A percentile compares a stretch with the other conserved stretches of the same genome.
These are phyloP conservation scores for Coemansia sp. DNA, from an alignment of 192 early-diverging fungal genomes.

Conservation along the genomic window DNA sequence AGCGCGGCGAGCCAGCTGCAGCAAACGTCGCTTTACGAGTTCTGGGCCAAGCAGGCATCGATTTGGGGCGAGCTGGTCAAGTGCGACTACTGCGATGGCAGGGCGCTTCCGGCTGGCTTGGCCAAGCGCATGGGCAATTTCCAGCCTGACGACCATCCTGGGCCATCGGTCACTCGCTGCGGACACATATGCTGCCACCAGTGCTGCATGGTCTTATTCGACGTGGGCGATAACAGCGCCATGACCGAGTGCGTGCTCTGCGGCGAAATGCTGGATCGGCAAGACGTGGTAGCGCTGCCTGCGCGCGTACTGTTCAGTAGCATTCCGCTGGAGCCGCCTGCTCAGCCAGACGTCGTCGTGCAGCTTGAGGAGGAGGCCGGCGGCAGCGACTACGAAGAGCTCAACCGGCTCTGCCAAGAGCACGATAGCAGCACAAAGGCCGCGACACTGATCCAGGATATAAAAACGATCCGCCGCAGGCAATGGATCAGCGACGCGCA, in stretches of 20 bases:
- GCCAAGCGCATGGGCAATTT: slow-evolving; percentile 7
- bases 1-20: slow-evolving; percentile 4
- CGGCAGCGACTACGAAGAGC: slow-evolving; percentile 20
- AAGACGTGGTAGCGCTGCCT: slow-evolving; percentile 22
- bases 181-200: slow-evolving; percentile 36
- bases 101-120: slow-evolving; percentile 19
- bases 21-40: slow-evolving; percentile 3
- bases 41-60: slow-evolving; percentile 19
- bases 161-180: slow-evolving; percentile 42
- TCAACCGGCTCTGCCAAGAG: slow-evolving; percentile 34
- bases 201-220: slow-evolving; percentile 38
- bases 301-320: slow-evolving; percentile 12
- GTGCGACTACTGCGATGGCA: slow-evolving; percentile 31
- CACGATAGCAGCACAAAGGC: slow-evolving; percentile 44
- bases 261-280: slow-evolving; percentile 27
- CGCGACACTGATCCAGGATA: slow-evolving; percentile 23
- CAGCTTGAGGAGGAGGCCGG: slow-evolving; percentile 10
- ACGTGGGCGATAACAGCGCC: slow-evolving; percentile 7
- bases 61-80: slow-evolving; percentile 15
- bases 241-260: slow-evolving; percentile 43
- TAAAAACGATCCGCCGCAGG: slow-evolving; percentile 36
- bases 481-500: slow-evolving; percentile 30
- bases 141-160: slow-evolving; percentile 23
- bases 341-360: background rate
- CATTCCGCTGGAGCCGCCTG: background rate